These are phyloP conservation scores for Dioscorea cayenensis DNA, from an alignment of 116 monocot genomes.

Conservation along the genomic window DNA sequence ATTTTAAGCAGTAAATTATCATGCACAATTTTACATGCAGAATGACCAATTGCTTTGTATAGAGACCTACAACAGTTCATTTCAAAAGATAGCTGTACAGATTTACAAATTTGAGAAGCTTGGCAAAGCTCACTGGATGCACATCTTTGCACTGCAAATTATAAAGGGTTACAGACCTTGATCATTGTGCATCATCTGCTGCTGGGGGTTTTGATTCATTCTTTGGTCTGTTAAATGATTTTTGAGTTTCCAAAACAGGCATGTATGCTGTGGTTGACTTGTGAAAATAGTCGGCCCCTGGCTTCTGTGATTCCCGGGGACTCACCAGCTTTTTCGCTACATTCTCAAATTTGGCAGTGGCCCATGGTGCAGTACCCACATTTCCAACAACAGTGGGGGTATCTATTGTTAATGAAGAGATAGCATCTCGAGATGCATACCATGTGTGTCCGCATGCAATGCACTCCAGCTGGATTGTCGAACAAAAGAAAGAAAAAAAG, in stretches of 20 bases:
- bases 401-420: constrained; percentile 69
- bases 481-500: not conserved
- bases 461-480: constrained; percentile 71
- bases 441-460: constrained; percentile 72
- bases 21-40: no score
- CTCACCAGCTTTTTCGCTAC: constrained; percentile 72
- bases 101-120: no score
- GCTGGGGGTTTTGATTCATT: not conserved
- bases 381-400: constrained; percentile 43
- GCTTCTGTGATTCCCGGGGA: constrained; percentile 54
- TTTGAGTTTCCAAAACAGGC: constrained; percentile 59
- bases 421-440: constrained; percentile 74
- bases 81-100: no score
- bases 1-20: no score
- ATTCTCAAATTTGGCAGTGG: constrained; percentile 80
- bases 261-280: constrained; percentile 55
- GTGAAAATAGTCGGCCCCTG: constrained; percentile 30
- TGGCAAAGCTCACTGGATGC: no score
- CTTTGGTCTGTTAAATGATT: constrained; percentile 48
- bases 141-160: no score
- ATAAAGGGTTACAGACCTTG: no score
- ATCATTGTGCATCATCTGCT: no score
- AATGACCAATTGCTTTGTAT: no score
- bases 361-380: constrained; percentile 89
- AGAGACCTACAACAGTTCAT: no score